Percentiles rank a stretch among this genome's conserved stretches.
These are phyloP conservation scores for Aquilaria yunnanensis DNA, from an alignment of 345 rosid species.

Conservation along the genomic window DNA sequence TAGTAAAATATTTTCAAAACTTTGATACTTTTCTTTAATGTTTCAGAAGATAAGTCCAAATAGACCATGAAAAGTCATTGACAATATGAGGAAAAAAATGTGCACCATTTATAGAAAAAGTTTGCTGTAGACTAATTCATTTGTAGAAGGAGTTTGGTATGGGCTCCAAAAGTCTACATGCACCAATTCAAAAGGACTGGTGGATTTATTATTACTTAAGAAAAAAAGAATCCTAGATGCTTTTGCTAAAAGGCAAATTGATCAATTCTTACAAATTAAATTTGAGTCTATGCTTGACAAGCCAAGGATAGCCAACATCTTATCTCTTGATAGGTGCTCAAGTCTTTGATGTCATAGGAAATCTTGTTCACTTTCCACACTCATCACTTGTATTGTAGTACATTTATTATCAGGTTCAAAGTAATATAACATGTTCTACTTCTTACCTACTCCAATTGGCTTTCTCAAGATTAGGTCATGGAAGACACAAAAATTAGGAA, in stretches of 20 bases:
- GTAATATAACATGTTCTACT: background rate
- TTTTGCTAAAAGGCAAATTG: background rate
- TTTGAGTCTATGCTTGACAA: background rate
- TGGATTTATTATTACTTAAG: background rate
- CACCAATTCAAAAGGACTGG: background rate
- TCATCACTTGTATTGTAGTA: too few relatives aligned
- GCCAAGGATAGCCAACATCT: background rate
- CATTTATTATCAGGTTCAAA: background rate
- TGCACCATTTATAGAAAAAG: background rate
- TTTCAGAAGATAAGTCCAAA: background rate
- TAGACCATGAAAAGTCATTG: background rate
- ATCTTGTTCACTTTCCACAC: too few relatives aligned
- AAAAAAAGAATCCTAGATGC: too few relatives aligned
- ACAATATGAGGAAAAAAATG: background rate
- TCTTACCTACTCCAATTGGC: background rate
- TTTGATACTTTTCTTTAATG: background rate
- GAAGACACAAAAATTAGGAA: background rate
- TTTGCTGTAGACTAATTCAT: background rate
- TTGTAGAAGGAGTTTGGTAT: background rate
- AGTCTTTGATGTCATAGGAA: background rate
- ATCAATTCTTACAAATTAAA: background rate
- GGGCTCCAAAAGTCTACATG: background rate
- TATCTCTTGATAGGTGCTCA: background rate
- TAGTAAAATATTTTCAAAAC: background rate
- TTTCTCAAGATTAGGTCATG: background rate